Evolutionary conservation across 108 stramenopile species (phyloP).

Genomic region (Aurantiochytrium sp.): DNA sequence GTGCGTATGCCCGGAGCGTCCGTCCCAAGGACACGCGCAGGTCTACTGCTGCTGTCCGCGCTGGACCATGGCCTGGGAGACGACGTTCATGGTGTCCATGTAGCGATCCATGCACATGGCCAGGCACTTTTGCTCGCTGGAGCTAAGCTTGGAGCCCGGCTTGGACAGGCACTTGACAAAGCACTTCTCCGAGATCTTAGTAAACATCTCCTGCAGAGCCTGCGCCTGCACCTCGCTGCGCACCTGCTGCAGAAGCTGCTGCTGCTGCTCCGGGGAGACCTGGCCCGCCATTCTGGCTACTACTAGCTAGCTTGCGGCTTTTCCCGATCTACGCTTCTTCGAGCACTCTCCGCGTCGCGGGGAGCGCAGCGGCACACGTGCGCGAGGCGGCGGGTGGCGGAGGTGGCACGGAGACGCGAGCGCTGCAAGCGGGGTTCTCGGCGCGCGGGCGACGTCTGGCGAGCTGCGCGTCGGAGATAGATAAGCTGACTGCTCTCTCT

Average conservation of each 20-base stretch:
- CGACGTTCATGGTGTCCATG: constrained; percentile 24
- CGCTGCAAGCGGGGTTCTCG: too few relatives aligned
- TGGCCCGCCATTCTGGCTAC: not conserved
- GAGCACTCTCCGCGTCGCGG: too few relatives aligned
- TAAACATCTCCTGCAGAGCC: not conserved
- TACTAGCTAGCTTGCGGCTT: not conserved
- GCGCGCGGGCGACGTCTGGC: too few relatives aligned
- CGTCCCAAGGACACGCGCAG: not conserved
- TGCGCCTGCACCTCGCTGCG: not conserved
- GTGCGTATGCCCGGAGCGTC: not conserved
- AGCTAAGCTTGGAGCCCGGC: constrained; percentile 16
- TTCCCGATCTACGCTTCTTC: not conserved
- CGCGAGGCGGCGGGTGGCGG: too few relatives aligned
- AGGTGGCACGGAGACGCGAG: too few relatives aligned
- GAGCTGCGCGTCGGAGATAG: too few relatives aligned
- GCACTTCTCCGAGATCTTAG: constrained; percentile 24
- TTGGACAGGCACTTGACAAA: constrained; percentile 17
- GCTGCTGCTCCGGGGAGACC: constrained; percentile 18
- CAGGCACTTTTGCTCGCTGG: constrained; percentile 19
- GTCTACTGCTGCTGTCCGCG: constrained; percentile 17
- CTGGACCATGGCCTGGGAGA: constrained; percentile 14
- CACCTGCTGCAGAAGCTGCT: constrained; percentile 19
- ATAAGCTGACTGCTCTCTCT: too few relatives aligned
- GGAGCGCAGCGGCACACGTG: too few relatives aligned
- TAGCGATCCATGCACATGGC: constrained; percentile 29